Evolutionary conservation across 441 rosid genomes (phyloP).

Genomic region (Gossypium aridum): DNA sequence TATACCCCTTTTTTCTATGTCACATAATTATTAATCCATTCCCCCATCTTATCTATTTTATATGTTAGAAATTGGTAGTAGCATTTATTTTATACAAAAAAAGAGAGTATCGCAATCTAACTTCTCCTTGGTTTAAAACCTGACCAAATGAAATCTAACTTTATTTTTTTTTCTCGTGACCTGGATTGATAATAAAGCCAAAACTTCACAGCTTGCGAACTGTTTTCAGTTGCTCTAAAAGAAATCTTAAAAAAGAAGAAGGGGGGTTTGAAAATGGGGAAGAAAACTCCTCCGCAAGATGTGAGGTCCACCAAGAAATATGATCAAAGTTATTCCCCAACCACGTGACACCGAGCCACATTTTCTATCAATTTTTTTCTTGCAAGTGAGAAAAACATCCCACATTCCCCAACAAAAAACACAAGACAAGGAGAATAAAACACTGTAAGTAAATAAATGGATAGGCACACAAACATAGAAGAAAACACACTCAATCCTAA

Average conservation of each 20-base stretch:
- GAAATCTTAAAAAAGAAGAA: background rate
- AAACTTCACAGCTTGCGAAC: conserved; percentile 1
- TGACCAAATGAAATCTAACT: background rate
- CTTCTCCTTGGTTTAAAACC: background rate
- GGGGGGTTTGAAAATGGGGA: conserved; percentile 3
- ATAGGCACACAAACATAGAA: conserved; percentile 13
- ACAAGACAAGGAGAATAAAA: conserved; percentile 23
- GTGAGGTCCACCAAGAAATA: conserved; percentile 11
- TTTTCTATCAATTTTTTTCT: conserved; percentile 1
- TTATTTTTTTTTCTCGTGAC: background rate
- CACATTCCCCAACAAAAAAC: conserved; percentile 16
- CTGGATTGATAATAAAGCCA: background rate
- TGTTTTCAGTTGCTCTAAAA: conserved; percentile 10
- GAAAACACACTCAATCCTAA: background rate
- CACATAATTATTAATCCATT: background rate
- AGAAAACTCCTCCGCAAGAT: background rate
- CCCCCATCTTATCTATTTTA: background rate
- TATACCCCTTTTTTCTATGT: background rate
- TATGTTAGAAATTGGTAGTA: background rate
- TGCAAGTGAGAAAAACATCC: background rate
- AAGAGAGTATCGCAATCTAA: background rate
- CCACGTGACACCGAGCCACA: conserved; percentile 26
- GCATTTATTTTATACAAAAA: no score
- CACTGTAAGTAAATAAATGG: background rate
- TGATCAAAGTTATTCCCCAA: conserved; percentile 12